phyloP scores from a whole-genome alignment of 306 rosid species.

The Crotalaria pallida region DNA sequence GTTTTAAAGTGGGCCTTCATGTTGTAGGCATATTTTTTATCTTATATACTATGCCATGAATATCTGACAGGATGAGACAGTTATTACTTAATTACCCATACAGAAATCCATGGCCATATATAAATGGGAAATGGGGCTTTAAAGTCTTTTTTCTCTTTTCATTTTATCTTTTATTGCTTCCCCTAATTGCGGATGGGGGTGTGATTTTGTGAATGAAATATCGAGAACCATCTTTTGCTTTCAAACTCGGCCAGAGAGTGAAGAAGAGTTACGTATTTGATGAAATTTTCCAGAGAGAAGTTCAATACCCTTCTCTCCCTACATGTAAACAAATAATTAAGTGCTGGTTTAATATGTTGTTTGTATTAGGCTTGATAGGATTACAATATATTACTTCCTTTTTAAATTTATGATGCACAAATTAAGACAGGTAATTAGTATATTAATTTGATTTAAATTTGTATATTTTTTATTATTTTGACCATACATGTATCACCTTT shows the following conservation, averaged over 20 bases:
- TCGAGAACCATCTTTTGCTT: constrained; percentile 5
- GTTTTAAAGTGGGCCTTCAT: constrained; percentile 7
- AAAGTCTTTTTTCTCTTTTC: constrained; percentile 3
- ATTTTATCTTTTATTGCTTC: neutral
- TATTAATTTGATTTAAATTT: too few relatives aligned
- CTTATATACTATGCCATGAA: constrained; percentile 5
- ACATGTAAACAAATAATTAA: neutral
- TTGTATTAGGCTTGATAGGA: too few relatives aligned
- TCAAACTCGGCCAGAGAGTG: neutral
- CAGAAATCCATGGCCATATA: constrained; percentile 4
- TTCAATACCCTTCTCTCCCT: neutral
- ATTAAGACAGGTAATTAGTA: too few relatives aligned
- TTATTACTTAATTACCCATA: neutral
- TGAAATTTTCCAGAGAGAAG: neutral
- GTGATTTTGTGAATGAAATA: too few relatives aligned
- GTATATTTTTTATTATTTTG: too few relatives aligned
- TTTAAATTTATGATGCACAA: too few relatives aligned
- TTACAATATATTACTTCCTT: too few relatives aligned
- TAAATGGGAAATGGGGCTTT: neutral
- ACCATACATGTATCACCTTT: too few relatives aligned
- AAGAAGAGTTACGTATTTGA: neutral
- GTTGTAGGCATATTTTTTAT: neutral
- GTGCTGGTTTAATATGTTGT: too few relatives aligned
- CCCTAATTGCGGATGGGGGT: neutral
- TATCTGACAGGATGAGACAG: constrained; percentile 9